Evolutionary conservation across 345 rosid species (phyloP).

Genomic region (Clarkia xantiana): DNA sequence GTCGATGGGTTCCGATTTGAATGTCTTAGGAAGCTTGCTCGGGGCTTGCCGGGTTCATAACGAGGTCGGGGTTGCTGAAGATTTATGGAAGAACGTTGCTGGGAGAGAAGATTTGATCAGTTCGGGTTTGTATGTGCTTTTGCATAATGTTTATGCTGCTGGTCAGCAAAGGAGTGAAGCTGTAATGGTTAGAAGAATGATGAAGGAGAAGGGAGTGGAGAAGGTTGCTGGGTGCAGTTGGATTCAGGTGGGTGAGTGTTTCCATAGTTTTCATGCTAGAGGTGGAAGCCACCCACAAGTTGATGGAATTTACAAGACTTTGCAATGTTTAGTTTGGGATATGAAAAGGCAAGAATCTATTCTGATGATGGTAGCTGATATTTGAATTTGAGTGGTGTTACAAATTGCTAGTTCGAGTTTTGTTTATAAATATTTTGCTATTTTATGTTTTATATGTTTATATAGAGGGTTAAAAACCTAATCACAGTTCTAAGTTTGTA

Average conservation of each 20-base stretch:
- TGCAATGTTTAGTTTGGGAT: conserved; percentile 12
- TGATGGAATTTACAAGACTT: conserved; percentile 11
- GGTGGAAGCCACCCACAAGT: conserved; percentile 11
- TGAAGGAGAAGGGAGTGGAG: conserved; percentile 22
- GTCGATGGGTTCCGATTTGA: conserved; percentile 28
- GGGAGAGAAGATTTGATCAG: conserved; percentile 10
- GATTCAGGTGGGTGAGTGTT: conserved; percentile 25
- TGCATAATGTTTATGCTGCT: conserved; percentile 32
- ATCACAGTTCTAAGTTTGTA: too few relatives aligned
- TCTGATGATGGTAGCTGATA: too few relatives aligned
- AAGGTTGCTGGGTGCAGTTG: conserved; percentile 40
- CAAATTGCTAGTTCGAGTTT: too few relatives aligned
- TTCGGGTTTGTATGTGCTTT: conserved; percentile 27
- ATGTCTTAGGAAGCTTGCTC: conserved; percentile 35
- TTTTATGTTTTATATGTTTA: too few relatives aligned
- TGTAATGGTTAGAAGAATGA: conserved; percentile 19
- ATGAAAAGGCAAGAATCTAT: conserved; percentile 17
- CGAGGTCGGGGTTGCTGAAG: conserved; percentile 17
- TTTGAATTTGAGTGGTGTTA: too few relatives aligned
- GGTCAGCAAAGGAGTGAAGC: conserved; percentile 30
- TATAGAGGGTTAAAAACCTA: too few relatives aligned
- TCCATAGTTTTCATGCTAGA: conserved; percentile 20
- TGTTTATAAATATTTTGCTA: too few relatives aligned
- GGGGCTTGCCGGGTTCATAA: conserved; percentile 39
- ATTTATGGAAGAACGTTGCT: conserved; percentile 14